Conservation (phyloP, 2,329 filamentous ascomycete species). For the Hortaea sp. region DNA sequence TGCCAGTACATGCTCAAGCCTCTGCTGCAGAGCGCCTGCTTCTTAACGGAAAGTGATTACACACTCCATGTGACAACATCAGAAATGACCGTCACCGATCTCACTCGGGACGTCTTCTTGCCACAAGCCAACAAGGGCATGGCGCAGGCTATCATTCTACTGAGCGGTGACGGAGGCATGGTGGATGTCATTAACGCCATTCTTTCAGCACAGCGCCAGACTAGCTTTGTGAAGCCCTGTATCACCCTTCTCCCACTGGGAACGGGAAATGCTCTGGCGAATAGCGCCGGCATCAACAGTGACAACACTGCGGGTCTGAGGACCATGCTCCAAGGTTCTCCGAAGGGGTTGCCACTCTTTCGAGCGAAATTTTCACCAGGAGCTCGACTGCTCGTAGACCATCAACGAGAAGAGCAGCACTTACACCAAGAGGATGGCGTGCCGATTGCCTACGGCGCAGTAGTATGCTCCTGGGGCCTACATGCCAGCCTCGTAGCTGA, state of each 20-base stretch:
- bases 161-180: slow-evolving; percentile 81
- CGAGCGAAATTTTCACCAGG: slow-evolving; percentile 35
- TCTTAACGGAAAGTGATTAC: slow-evolving; percentile 32
- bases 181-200: slow-evolving; percentile 71
- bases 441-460: slow-evolving; percentile 53
- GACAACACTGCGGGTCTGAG: slow-evolving; percentile 33
- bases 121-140: slow-evolving; percentile 38
- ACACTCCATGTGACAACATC: slow-evolving; percentile 53
- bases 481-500: slow-evolving; percentile 84
- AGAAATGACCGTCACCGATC: slow-evolving; percentile 52
- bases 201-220: slow-evolving; percentile 21
- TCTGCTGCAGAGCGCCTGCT: slow-evolving; percentile 33
- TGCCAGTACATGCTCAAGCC: slow-evolving; percentile 29
- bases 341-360: slow-evolving; percentile 33
- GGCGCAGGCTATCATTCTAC: slow-evolving; percentile 57
- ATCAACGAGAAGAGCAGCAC: slow-evolving; percentile 33
- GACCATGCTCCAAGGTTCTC: slow-evolving; percentile 25
- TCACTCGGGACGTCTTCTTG: slow-evolving; percentile 45
- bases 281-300: slow-evolving; percentile 30
- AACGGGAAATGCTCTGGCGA: slow-evolving; percentile 40
- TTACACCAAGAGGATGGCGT: slow-evolving; percentile 22
- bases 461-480: slow-evolving; percentile 83
- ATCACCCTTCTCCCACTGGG: slow-evolving; percentile 47
- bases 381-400: slow-evolving; percentile 32
- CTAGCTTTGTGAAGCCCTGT: slow-evolving; percentile 40